Base-by-base conservation (phyloP, 2,329 filamentous ascomycete species). In the Scytalidium sp. region DNA sequence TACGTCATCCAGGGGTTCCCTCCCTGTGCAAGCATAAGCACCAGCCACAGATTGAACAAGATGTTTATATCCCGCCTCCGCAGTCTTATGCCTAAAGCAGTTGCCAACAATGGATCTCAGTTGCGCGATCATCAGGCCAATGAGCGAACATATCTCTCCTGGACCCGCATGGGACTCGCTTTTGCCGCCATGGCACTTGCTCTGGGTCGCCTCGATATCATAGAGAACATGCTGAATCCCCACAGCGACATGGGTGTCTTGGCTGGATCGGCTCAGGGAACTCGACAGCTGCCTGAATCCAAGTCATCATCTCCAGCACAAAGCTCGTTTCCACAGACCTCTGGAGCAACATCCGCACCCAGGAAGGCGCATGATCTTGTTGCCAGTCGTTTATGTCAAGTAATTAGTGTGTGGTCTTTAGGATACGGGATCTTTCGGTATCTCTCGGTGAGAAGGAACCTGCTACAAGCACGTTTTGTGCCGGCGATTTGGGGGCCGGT, bases 151-250 rank as follows among this genome's bases (percentile, higher is more conserved):
- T 78, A 76, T 56, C 69, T 79, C 19, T 72, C 75, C 23, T 79
- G 75, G 76, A 71, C 74, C 10, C 69, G 75, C 10, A 77, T 73
- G 3, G 75, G 75, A 0, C 70, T 79, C 4, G 75, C 75, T 5
- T 78, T 78, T 61, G 69, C 78, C 32, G 75, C 75, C 2, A 67
- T 79, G 1, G 75, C 75, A 19, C 72, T 78, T 23, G 76, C 75
- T n/a, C 62, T 72, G 36, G 69, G 72, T 45, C 68, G 70, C 39
- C 70, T 79, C 47, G 69, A 71, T 48, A 73, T 74, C 53, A 66
- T 78, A 44, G 74, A 76, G 8, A 7, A 13, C 13, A 29, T 29
- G 53, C 60, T 63, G 46, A 59, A 52, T 50, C 64, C 57, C 51
- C 61, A 36, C 47, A 61, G 47, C 32, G 61, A 25, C 57, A 59